Conservation (phyloP, 192 early-diverging fungal species). For the Coemansia sp. region DNA sequence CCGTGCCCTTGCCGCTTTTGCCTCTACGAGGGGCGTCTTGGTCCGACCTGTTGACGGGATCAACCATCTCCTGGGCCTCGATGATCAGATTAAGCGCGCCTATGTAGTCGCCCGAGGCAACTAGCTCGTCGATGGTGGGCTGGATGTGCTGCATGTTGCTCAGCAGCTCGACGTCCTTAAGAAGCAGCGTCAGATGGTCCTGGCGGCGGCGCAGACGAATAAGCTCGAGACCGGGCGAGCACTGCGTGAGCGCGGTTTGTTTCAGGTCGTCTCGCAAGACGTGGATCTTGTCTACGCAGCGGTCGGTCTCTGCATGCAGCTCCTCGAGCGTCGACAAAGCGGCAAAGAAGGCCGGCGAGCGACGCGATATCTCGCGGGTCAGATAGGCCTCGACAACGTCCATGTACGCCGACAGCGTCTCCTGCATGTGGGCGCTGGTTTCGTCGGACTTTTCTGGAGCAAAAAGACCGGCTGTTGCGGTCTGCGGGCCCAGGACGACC, state of each 20-base stretch:
- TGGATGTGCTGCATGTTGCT: constrained; percentile 73
- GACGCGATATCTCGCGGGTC: constrained; percentile 87
- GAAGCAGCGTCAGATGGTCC: constrained; percentile 66
- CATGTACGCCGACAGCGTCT: constrained; percentile 83
- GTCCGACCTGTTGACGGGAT: constrained; percentile 10
- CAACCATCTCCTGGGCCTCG: constrained; percentile 63
- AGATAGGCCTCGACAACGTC: constrained; percentile 94
- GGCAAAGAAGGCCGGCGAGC: constrained; percentile 95
- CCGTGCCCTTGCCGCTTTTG: constrained; percentile 12
- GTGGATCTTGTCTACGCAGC: constrained; percentile 86
- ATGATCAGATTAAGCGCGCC: constrained; percentile 87
- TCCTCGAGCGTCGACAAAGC: constrained; percentile 90
- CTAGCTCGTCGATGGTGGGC: constrained; percentile 78
- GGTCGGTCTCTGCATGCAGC: constrained; percentile 85
- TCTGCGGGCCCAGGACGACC: constrained; percentile 69
- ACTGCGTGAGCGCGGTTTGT: constrained; percentile 60
- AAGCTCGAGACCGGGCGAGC: constrained; percentile 77
- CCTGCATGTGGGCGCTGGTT: constrained; percentile 76
- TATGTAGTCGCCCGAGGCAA: constrained; percentile 79
- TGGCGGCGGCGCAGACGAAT: constrained; percentile 74
- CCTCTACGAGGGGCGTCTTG: background rate
- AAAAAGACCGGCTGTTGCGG: constrained; percentile 36
- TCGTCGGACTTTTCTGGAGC: constrained; percentile 52
- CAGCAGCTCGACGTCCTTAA: constrained; percentile 69
- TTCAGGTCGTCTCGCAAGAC: constrained; percentile 68